Conservation (phyloP, 1,284 basidiomycete species). For the Trichosporon coremiiforme region DNA sequence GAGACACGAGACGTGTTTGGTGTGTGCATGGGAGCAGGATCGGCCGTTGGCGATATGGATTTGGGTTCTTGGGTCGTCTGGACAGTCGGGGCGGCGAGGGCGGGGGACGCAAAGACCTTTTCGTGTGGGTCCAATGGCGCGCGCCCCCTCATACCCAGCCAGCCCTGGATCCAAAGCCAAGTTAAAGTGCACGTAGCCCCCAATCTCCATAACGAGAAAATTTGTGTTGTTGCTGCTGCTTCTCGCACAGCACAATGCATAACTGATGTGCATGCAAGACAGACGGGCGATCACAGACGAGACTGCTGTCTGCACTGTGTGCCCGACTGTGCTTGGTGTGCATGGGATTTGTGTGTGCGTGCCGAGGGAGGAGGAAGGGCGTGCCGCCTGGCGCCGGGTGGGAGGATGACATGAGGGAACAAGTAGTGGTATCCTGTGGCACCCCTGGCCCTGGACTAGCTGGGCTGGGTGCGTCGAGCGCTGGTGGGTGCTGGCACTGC, state of each 20-base stretch:
- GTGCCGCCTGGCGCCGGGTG: not conserved
- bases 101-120: constrained; percentile 13
- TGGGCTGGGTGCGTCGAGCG: not conserved
- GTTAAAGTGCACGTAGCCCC: constrained; percentile 13
- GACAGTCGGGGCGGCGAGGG: constrained; percentile 12
- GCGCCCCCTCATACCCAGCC: constrained; percentile 14
- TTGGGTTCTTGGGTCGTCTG: constrained; percentile 14
- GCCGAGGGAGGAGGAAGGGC: not conserved
- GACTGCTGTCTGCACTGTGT: not conserved
- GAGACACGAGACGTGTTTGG: constrained; percentile 4
- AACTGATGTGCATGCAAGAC: not conserved
- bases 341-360: not conserved
- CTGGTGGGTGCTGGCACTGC: not conserved
- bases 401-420: constrained; percentile 12
- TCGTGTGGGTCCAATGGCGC: constrained; percentile 16
- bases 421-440: not conserved
- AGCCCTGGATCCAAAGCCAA: constrained; percentile 17
- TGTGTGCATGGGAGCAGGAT: constrained; percentile 10
- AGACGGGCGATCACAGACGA: not conserved
- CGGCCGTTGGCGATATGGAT: constrained; percentile 10
- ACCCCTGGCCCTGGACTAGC: constrained; percentile 1
- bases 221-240: constrained; percentile 8
- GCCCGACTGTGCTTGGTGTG: not conserved
- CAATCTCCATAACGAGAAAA: constrained; percentile 11
- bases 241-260: not conserved